These are phyloP conservation scores for Lachancea meyersii DNA, from an alignment of 805 yeast species.

Conservation along the genomic window DNA sequence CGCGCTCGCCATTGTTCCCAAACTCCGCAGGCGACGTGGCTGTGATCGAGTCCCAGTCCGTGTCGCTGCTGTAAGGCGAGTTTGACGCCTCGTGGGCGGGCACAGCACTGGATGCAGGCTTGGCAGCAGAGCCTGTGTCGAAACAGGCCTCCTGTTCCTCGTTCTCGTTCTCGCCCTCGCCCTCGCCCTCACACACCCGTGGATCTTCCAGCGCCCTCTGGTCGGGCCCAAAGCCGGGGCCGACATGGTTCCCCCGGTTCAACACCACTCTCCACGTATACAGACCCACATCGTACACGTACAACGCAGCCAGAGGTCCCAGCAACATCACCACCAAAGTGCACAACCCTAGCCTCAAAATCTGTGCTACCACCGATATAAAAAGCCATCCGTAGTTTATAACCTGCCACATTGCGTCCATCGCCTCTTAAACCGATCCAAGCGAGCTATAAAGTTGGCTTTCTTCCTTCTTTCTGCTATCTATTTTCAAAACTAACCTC, in stretches of 20 bases:
- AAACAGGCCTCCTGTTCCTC: no score
- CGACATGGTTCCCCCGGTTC: neutral
- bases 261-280: slow-evolving; percentile 12
- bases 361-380: neutral
- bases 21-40: neutral
- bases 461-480: no score
- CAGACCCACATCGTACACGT: slow-evolving; percentile 11
- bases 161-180: no score
- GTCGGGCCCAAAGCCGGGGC: neutral
- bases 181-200: no score
- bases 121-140: neutral
- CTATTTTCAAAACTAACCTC: no score
- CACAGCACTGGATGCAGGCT: neutral
- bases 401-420: slow-evolving; percentile 1
- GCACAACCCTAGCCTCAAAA: slow-evolving; percentile 1
- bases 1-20: neutral
- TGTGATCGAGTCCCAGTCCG: slow-evolving; percentile 2
- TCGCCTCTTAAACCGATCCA: neutral
- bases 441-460: no score
- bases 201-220: neutral
- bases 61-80: slow-evolving; percentile 2
- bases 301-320: slow-evolving; percentile 12
- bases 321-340: slow-evolving; percentile 9
- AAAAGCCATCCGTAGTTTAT: slow-evolving; percentile 2
- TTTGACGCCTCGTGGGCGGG: neutral